Conservation (phyloP, 148 eudicot genomes). For the Rheum nobile region DNA sequence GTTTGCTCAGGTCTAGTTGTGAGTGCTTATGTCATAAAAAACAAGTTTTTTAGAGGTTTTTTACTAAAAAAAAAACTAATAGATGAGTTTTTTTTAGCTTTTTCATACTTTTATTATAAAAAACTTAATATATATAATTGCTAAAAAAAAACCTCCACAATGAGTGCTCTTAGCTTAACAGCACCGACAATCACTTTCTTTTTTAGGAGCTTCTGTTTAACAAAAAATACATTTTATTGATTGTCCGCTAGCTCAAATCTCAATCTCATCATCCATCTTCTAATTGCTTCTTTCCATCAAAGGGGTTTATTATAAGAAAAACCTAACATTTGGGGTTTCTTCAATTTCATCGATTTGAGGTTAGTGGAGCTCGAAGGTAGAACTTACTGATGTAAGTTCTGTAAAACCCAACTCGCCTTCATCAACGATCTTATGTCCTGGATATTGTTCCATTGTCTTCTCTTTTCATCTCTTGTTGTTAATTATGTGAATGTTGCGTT, state of each 20-base stretch:
- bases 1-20: too few species aligned
- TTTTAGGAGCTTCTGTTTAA: neutral
- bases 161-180: neutral
- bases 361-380: slow-evolving; percentile 62
- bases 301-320: neutral
- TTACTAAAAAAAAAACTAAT: too few species aligned
- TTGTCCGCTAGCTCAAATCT: neutral
- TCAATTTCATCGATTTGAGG: neutral
- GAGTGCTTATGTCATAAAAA: too few species aligned
- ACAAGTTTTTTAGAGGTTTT: too few species aligned
- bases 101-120: too few species aligned
- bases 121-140: too few species aligned
- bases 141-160: too few species aligned
- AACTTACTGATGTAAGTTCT: slow-evolving; percentile 70
- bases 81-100: too few species aligned
- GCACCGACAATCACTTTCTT: neutral
- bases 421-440: slow-evolving; percentile 47
- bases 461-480: neutral
- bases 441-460: slow-evolving; percentile 23
- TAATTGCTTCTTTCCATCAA: neutral
- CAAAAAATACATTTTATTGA: neutral
- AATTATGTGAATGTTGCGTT: neutral
- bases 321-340: neutral
- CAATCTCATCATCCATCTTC: neutral
- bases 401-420: slow-evolving; percentile 62